Conservation (phyloP, 2,329 filamentous ascomycete species). For the Aspergillus piperis region DNA sequence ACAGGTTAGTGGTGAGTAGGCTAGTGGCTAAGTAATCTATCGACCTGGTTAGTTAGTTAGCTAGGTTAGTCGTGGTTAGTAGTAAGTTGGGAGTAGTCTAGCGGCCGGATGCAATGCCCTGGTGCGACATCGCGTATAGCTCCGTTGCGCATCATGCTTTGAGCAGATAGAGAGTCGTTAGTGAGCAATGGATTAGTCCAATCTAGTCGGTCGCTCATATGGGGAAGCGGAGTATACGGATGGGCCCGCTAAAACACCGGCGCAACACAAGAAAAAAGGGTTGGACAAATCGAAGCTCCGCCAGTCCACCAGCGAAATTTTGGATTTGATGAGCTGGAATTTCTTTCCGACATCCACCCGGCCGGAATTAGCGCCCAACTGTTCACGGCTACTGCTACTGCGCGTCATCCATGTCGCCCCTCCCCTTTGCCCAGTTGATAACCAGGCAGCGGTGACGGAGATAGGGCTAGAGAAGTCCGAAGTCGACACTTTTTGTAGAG, state of each 20-base stretch:
- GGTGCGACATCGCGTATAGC: background rate
- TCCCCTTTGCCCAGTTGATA: background rate
- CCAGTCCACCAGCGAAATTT: background rate
- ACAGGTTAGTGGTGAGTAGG: too few species aligned
- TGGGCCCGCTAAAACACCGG: background rate
- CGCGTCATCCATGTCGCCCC: background rate
- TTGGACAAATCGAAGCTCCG: background rate
- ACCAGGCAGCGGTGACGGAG: background rate
- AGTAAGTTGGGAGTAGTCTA: too few species aligned
- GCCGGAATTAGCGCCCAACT: background rate
- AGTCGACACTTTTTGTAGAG: too few species aligned
- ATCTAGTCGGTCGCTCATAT: background rate
- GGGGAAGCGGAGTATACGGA: background rate
- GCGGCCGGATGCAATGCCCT: background rate
- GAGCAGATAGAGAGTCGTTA: background rate
- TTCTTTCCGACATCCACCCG: background rate
- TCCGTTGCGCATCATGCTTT: background rate
- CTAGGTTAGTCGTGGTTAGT: too few species aligned
- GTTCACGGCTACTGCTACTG: background rate
- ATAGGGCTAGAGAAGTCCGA: too few species aligned
- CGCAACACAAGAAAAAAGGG: background rate
- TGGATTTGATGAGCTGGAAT: background rate
- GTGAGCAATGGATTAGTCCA: background rate
- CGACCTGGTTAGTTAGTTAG: background rate
- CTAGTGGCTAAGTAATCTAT: background rate